Percentiles rank a stretch among this genome's conserved stretches.
Evolutionary conservation across 1,284 basidiomycete genomes (phyloP).

Genomic region (Inonotus hispidus): DNA sequence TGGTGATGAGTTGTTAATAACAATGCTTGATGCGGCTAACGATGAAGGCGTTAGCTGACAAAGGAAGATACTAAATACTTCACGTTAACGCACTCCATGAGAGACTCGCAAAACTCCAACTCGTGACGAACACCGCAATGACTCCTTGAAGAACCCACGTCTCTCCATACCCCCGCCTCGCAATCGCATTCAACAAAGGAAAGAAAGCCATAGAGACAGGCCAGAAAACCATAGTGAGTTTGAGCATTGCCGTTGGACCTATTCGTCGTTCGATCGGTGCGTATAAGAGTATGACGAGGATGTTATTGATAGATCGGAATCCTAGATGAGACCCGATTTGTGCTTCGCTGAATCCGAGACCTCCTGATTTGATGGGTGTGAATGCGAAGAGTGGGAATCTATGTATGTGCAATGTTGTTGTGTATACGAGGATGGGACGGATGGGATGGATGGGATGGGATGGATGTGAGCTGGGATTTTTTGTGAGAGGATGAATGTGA

Average conservation of each 20-base stretch:
- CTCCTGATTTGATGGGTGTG: slow-evolving; percentile 24
- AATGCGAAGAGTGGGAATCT: slow-evolving; percentile 25
- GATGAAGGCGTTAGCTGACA: background rate
- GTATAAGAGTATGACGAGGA: slow-evolving; percentile 20
- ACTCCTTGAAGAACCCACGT: slow-evolving; percentile 16
- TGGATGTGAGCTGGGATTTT: too few relatives aligned
- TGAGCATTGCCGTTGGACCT: slow-evolving; percentile 20
- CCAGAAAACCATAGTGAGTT: slow-evolving; percentile 19
- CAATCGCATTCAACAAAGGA: slow-evolving; percentile 21
- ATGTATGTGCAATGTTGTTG: too few relatives aligned
- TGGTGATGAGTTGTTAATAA: slow-evolving; percentile 21
- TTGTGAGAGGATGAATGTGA: too few relatives aligned
- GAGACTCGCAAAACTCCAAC: slow-evolving; percentile 15
- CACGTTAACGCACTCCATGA: slow-evolving; percentile 15
- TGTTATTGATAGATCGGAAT: slow-evolving; percentile 21
- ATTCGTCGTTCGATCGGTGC: slow-evolving; percentile 19
- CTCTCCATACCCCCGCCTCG: slow-evolving; percentile 13
- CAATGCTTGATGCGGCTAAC: slow-evolving; percentile 14
- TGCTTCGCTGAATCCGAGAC: slow-evolving; percentile 22
- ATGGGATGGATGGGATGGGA: background rate
- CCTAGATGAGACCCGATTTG: slow-evolving; percentile 24
- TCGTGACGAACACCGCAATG: slow-evolving; percentile 17
- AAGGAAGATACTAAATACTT: background rate
- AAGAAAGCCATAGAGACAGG: slow-evolving; percentile 21
- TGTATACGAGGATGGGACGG: background rate